Evolutionary conservation across 129 eudicot species (phyloP), one percentile per base, ranked within the genome.

Genomic region (Lactuca saligna): DNA sequence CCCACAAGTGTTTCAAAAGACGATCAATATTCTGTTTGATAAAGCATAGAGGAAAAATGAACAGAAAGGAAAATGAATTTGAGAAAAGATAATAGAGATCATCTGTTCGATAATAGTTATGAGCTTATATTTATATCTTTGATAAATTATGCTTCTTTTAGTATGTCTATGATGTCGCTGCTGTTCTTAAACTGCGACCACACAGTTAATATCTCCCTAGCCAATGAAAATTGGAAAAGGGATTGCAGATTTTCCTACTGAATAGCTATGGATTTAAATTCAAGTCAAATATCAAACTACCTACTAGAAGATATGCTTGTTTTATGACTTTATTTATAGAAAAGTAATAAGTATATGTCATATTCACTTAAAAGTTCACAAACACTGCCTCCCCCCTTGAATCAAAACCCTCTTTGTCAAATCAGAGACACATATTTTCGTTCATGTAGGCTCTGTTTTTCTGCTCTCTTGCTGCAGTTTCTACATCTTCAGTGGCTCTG

Each of bases 11-110:
- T 35, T 46, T n/a, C 33, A 9, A 53, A 49, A 6, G 14, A 25
- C 20, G 41, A 44, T 67, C 54, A 33, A 54, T 58, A 48, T 29
- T 44, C 49, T 39, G 65, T 59, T 13, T 58, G 44, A 58, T 63
- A 66, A 66, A 44, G 41, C 54, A 58, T 55, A 58, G 6, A 55
- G 49, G 15, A 33, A 58, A 55, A 13, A 13, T 10, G 3, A 29
- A n/a, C 12, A 9, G 58, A 11, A 44, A 33, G 59, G 32, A 16
- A 17, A 63, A 20, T 3, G 39, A 8, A 42, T 13, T 9, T 34
- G 61, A 66, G 53, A 17, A 48, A 75, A 73, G 50, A 64, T 41
- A 46, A 63, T 35, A 38, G 76, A 7, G 5, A 12, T 61, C 61
- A 50, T 8, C 13, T 54, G 14, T 50, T 49, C 9, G 15, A 56